phyloP scores from a whole-genome alignment of 2,329 filamentous ascomycete genomes.

The Zopfia rhizophila region DNA sequence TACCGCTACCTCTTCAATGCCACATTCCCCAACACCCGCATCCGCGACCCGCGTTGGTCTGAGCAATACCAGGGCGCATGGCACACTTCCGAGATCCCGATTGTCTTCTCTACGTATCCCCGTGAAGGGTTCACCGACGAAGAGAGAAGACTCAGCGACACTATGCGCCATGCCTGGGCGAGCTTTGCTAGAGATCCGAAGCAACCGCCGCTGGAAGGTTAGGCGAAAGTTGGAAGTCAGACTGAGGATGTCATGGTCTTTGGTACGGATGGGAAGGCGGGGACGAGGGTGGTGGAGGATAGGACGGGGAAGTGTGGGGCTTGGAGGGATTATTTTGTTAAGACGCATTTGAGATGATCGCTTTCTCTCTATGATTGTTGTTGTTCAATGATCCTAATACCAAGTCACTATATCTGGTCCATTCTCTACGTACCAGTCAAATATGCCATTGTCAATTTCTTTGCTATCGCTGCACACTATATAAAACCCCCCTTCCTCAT shows the following conservation, averaged over 20 bases:
- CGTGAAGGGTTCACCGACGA: slow-evolving; percentile 2
- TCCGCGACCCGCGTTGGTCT: slow-evolving; percentile 14
- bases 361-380: no score
- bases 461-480: no score
- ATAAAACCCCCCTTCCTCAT: no score
- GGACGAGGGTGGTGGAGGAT: slow-evolving; percentile 1
- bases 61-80: slow-evolving; percentile 29
- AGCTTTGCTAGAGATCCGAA: slow-evolving; percentile 40
- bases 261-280: slow-evolving; percentile 6
- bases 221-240: neutral
- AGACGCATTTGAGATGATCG: no score
- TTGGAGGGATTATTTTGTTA: no score
- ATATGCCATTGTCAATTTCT: no score
- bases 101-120: slow-evolving; percentile 36
- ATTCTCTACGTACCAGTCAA: no score
- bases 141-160: neutral
- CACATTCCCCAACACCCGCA: slow-evolving; percentile 35
- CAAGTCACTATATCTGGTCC: no score
- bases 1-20: slow-evolving; percentile 38
- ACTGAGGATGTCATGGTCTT: slow-evolving; percentile 6
- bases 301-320: no score
- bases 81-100: slow-evolving; percentile 35
- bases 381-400: no score
- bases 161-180: slow-evolving; percentile 38
- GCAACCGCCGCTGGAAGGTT: slow-evolving; percentile 4